Percentiles rank a stretch among this genome's conserved stretches.
These are phyloP conservation scores for Zygosaccharomyces lentus DNA, from an alignment of 805 yeast species.

Conservation along the genomic window DNA sequence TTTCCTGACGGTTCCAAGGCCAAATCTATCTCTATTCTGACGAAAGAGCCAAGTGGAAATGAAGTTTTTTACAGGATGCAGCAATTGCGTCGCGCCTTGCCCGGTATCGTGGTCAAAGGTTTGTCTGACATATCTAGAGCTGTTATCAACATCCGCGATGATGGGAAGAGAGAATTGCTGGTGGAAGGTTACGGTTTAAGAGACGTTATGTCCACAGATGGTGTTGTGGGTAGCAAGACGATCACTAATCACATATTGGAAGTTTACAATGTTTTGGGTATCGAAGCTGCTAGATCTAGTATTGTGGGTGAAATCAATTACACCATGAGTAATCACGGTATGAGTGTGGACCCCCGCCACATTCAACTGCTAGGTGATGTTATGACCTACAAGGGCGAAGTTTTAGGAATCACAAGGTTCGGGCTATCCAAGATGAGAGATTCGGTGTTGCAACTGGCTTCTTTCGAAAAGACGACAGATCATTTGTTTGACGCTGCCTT, in stretches of 20 bases:
- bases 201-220: constrained; percentile 96
- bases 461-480: constrained; percentile 97
- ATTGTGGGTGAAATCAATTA: constrained; percentile 92
- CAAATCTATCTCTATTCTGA: constrained; percentile 42
- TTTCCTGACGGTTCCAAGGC: constrained; percentile 40
- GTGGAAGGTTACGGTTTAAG: constrained; percentile 98
- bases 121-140: constrained; percentile 89
- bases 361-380: constrained; percentile 96
- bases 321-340: constrained; percentile 98
- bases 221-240: constrained; percentile 85
- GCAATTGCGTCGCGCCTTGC: constrained; percentile 77
- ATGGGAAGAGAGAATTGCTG: constrained; percentile 80
- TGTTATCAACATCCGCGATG: constrained; percentile 87
- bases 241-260: constrained; percentile 90
- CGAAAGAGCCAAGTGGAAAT: constrained; percentile 39
- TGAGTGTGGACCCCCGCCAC: constrained; percentile 99
- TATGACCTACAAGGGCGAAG: constrained; percentile 98
- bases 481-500: constrained; percentile 97
- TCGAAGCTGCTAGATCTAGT: constrained; percentile 94
- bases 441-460: constrained; percentile 92
- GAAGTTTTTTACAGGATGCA: constrained; percentile 85
- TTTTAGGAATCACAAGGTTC: constrained; percentile 94
- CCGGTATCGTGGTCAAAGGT: constrained; percentile 89
- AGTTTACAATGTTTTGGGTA: constrained; percentile 84
- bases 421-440: constrained; percentile 99